phyloP scores from a whole-genome alignment of 1,139 yeast species.

The Hemisphaericaspora xylanilytica region DNA sequence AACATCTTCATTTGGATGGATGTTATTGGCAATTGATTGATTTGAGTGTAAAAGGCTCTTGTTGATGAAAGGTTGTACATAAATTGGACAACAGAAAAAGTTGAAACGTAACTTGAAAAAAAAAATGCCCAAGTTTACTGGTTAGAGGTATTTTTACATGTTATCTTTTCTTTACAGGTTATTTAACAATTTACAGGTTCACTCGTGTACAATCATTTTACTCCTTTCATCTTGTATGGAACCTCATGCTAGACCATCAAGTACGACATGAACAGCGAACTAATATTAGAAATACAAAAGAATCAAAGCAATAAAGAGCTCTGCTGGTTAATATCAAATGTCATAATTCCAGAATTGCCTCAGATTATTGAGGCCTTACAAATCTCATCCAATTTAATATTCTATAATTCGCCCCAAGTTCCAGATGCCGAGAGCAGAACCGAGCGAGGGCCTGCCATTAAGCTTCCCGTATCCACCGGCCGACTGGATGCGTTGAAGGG shows the following conservation, averaged over 20 bases:
- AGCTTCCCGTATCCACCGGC: constrained; percentile 38
- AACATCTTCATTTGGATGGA: constrained; percentile 89
- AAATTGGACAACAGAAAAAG: constrained; percentile 1
- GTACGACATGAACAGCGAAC: neutral
- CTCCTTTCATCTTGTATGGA: too few relatives aligned
- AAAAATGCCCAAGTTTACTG: neutral
- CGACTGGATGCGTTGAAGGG: constrained; percentile 45
- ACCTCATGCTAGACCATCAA: neutral
- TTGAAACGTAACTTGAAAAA: constrained; percentile 2
- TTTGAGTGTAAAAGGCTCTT: neutral
- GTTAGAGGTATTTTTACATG: constrained; percentile 3
- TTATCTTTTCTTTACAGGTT: neutral
- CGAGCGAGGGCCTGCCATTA: constrained; percentile 39
- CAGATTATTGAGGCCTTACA: constrained; percentile 42
- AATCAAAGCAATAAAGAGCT: constrained; percentile 33
- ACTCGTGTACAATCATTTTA: too few relatives aligned
- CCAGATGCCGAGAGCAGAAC: constrained; percentile 28
- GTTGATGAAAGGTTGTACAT: neutral
- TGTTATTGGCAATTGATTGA: constrained; percentile 3
- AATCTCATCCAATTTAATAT: constrained; percentile 37
- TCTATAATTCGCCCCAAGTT: constrained; percentile 39
- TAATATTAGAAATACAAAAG: constrained; percentile 18
- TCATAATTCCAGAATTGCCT: constrained; percentile 38
- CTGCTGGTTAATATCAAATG: constrained; percentile 37
- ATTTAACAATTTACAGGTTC: too few relatives aligned